Percentiles rank a stretch among this genome's conserved stretches.
Conservation (phyloP, 1,284 basidiomycete genomes). For the Leccinum griseonigrum region DNA sequence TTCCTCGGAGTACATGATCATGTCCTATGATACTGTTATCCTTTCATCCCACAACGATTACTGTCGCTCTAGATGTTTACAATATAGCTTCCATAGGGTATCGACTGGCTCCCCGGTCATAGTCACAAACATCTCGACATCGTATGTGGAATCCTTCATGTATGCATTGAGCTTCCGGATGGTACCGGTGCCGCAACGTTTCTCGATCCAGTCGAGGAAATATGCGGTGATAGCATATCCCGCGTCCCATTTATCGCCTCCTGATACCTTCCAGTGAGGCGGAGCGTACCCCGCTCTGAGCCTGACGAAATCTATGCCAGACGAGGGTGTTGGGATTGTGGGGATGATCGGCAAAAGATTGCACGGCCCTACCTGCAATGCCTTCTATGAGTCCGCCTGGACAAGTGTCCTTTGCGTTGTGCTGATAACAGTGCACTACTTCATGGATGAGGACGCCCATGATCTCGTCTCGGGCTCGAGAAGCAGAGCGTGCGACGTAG, state of each 20-base stretch:
- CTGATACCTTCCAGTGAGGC: conserved; percentile 59
- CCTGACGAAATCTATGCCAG: conserved; percentile 63
- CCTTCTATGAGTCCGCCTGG: conserved; percentile 72
- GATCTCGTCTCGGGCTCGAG: conserved; percentile 57
- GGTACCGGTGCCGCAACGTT: conserved; percentile 48
- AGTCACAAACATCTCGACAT: conserved; percentile 48
- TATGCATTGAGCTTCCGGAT: conserved; percentile 54
- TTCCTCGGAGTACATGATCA: neutral
- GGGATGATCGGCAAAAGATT: neutral
- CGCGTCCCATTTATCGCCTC: conserved; percentile 60
- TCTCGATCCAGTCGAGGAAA: conserved; percentile 71
- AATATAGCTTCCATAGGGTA: conserved; percentile 57
- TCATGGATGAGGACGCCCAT: conserved; percentile 64
- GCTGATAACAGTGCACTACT: conserved; percentile 73
- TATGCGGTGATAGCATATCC: conserved; percentile 70
- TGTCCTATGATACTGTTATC: neutral
- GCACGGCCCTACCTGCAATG: conserved; percentile 53
- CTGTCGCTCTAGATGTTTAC: conserved; percentile 34
- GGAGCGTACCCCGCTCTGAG: conserved; percentile 54
- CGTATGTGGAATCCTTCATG: conserved; percentile 50
- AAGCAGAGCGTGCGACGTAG: conserved; percentile 46
- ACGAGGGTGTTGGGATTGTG: neutral
- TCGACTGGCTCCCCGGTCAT: conserved; percentile 50
- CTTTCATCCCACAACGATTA: conserved; percentile 7
- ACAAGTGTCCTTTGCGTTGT: conserved; percentile 55